Evolutionary conservation across 2,329 filamentous ascomycete genomes (phyloP), one percentile per base, ranked within the genome.

Genomic region (Beauveria caledonica): DNA sequence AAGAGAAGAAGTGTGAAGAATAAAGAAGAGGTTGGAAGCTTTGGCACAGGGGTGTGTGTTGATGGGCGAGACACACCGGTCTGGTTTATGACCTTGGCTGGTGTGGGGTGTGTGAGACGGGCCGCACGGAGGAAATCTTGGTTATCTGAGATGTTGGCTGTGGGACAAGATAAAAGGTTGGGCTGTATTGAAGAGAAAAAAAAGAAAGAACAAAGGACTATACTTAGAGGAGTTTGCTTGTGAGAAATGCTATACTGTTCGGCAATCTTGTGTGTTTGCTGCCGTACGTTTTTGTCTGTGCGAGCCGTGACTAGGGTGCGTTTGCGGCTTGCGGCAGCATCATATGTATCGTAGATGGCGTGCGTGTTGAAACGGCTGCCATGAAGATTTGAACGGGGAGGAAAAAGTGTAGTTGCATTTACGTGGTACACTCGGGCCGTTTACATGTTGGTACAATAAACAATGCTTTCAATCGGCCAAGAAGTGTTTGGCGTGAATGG

Each of bases 161-260:
- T 27, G 11, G 40, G 8, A 46, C 17, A 13, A 45, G 21, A 27
- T 17, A n/a, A 21, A 27, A 42, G 19, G 23, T 44, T 40, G 23
- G 52, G 17, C 17, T 29, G 29, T 33, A n/a, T 55, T 21, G 17
- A 19, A 11, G n/a, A 13, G 33, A 33, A 15, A 23, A 33, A 10
- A 33, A n/a, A 7, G n/a, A 42, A 42, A 42, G 40, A 17, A 13
- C 10, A 27, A 27, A 52, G 52, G 25, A 33, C 17, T 21, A 55
- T 55, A n/a, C n/a, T n/a, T n/a, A 55, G 53, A 55, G 53, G 53
- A 46, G 53, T 55, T 55, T 46, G 39, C 25, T 45, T 44, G 52
- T 55, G 36, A 55, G 52, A 33, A 44, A 27, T 55, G 39, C 10
- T 17, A 44, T 55, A n/a, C 23, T 33, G 10, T 54, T 21, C 19